Conservation (phyloP, 805 yeast species). For the Candida bentonensis region DNA sequence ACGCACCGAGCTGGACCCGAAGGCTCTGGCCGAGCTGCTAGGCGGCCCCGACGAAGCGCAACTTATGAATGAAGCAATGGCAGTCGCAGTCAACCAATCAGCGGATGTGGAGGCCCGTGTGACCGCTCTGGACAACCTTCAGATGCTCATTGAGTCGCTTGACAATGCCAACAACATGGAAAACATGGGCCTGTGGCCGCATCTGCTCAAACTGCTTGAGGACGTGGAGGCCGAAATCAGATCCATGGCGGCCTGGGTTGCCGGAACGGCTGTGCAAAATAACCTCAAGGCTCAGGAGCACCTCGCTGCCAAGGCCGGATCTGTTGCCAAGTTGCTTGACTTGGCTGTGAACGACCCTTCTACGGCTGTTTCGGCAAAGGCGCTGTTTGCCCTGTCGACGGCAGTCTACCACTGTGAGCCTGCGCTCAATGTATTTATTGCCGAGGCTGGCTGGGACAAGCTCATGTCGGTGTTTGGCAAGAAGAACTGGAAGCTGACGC, state of each 20-base stretch:
- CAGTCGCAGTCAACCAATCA: conserved; percentile 42
- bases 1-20: conserved; percentile 60
- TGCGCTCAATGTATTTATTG: conserved; percentile 42
- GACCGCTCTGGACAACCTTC: conserved; percentile 78
- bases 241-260: conserved; percentile 50
- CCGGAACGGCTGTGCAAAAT: conserved; percentile 90
- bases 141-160: conserved; percentile 81
- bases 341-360: conserved; percentile 14
- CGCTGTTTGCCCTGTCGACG: conserved; percentile 65
- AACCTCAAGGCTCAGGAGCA: conserved; percentile 63
- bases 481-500: neutral
- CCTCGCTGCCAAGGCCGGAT: conserved; percentile 24
- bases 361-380: conserved; percentile 38
- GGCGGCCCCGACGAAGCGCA: conserved; percentile 79
- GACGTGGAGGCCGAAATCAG: conserved; percentile 33
- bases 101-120: conserved; percentile 49
- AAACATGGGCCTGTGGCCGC: conserved; percentile 68
- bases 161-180: conserved; percentile 93
- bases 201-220: conserved; percentile 42
- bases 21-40: conserved; percentile 62
- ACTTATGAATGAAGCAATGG: conserved; percentile 66
- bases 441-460: conserved; percentile 48
- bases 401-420: conserved; percentile 52
- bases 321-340: conserved; percentile 18
- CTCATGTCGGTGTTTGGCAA: conserved; percentile 21